These are phyloP conservation scores for Kingdonia uniflora DNA, from an alignment of 164 flowering plant species.

Conservation along the genomic window DNA sequence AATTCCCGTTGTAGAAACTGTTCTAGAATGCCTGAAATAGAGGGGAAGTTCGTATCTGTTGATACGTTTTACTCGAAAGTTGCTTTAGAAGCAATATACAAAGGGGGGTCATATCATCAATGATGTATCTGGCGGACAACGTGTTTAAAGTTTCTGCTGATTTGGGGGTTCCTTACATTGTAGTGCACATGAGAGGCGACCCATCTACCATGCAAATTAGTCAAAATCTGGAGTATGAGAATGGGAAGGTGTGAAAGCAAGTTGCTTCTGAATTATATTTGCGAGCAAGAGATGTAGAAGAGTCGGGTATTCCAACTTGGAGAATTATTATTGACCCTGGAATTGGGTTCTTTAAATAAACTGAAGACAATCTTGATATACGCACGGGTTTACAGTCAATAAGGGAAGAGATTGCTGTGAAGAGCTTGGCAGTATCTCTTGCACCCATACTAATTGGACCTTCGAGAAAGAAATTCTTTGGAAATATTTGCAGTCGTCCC, in stretches of 20 bases:
- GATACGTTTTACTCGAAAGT: conserved; percentile 86
- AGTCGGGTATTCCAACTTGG: conserved; percentile 82
- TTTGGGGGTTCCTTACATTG: conserved; percentile 66
- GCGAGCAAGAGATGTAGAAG: conserved; percentile 52
- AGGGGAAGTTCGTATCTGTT: no score
- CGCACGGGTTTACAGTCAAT: conserved; percentile 42
- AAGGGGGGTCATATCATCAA: no score
- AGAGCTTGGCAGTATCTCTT: conserved; percentile 62
- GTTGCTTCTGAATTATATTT: conserved; percentile 52
- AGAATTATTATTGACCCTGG: conserved; percentile 86
- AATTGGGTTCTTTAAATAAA: conserved; percentile 83
- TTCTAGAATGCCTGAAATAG: conserved; percentile 49
- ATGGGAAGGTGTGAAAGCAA: conserved; percentile 59
- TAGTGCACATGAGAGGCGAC: no score
- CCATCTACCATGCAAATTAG: conserved; percentile 77
- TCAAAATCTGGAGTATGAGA: conserved; percentile 50
- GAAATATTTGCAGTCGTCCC: conserved; percentile 53
- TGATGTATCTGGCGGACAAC: no score
- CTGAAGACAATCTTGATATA: no score
- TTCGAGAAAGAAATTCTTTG: no score
- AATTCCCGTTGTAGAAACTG: conserved; percentile 71
- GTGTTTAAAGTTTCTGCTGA: conserved; percentile 56
- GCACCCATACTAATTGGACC: conserved; percentile 67
- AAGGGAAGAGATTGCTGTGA: conserved; percentile 44
- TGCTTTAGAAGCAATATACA: conserved; percentile 67